Conservation (phyloP, 371 early-diverging fungal genomes). For the Mortierella sp. region DNA sequence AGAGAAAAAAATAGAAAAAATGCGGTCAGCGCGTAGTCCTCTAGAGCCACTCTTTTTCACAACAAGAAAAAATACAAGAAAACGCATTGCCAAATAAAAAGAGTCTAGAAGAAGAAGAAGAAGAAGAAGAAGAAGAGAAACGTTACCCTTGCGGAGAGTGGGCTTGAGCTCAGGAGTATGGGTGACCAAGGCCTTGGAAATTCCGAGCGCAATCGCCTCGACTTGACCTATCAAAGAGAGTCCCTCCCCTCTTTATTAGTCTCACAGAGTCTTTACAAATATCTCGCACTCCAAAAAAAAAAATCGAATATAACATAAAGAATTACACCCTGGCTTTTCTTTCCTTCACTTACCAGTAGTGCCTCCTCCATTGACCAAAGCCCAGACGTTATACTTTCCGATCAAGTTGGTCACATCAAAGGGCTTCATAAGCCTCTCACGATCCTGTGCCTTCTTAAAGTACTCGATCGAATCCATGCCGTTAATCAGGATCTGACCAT, state of each 20-base stretch:
- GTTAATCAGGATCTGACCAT: conserved; percentile 84
- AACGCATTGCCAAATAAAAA: too few relatives aligned
- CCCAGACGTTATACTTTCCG: conserved; percentile 90
- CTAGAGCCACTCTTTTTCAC: too few relatives aligned
- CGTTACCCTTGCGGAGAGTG: conserved; percentile 67
- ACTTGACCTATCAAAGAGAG: conserved; percentile 88
- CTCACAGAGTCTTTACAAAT: too few relatives aligned
- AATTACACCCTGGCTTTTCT: not conserved
- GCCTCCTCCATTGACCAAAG: conserved; percentile 89
- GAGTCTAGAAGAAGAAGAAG: too few relatives aligned
- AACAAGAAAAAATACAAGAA: not conserved
- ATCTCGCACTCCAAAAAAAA: too few relatives aligned
- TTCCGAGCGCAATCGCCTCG: conserved; percentile 86
- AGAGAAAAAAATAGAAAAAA: conserved; percentile 5
- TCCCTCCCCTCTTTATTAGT: too few relatives aligned
- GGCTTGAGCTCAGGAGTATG: conserved; percentile 74
- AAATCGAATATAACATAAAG: not conserved
- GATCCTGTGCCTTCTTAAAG: conserved; percentile 75
- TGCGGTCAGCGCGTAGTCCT: conserved; percentile 2
- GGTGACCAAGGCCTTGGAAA: conserved; percentile 82
- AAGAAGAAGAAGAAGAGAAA: too few relatives aligned
- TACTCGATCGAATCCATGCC: conserved; percentile 82
- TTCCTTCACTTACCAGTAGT: conserved; percentile 64
- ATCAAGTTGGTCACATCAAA: conserved; percentile 71
- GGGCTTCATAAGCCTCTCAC: conserved; percentile 80